Evolutionary conservation across 805 yeast genomes (phyloP), one percentile per base, ranked within the genome.

Genomic region (Metschnikowia noctiluminum): DNA sequence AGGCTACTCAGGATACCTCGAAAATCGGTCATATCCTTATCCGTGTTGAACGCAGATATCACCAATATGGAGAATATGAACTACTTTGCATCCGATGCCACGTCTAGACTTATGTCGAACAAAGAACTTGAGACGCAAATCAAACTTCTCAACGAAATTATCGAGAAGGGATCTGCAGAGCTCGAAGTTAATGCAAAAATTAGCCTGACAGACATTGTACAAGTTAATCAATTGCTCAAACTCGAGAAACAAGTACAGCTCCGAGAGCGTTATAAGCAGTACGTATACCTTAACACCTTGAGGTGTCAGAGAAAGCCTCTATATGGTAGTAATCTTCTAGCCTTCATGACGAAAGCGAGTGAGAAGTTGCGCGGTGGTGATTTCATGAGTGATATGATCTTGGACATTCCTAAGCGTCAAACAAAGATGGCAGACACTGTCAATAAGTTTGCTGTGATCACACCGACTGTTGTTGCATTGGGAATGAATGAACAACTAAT

Each of bases 381-480:
- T 5, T 50, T 70, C 35, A 56, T 86, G 35, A 51, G 55, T 1
- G 54, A 56, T 21, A 60, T 70, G 54, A 53, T 60, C 1, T 48
- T 61, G 16, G 52, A 62, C 7, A 50, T 71, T n/a, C 58, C 63
- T 3, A 53, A 59, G 34, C 54, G 74, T 37, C 66, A 59, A 3
- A 65, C 62, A 3, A 39, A 52, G 0, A 71, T 83, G 73, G 63
- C 68, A 9, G 81, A 79, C 32, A 61, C 71, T 0, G 77, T 92
- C 50, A 89, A 87, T 38, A 82, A 85, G 52, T 94, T 76, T 66
- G 88, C 96, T 0, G 92, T 88, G 54, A 78, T 92, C 5, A 94
- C 98, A 0, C 99, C 99, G 0, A 73, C 83, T 3, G 96, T 81
- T 4, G 95, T 90, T 2, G 77, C 89, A 1, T 72, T 87, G 44